Conservation (phyloP, 345 rosid genomes). For the Carallia brachiata region DNA sequence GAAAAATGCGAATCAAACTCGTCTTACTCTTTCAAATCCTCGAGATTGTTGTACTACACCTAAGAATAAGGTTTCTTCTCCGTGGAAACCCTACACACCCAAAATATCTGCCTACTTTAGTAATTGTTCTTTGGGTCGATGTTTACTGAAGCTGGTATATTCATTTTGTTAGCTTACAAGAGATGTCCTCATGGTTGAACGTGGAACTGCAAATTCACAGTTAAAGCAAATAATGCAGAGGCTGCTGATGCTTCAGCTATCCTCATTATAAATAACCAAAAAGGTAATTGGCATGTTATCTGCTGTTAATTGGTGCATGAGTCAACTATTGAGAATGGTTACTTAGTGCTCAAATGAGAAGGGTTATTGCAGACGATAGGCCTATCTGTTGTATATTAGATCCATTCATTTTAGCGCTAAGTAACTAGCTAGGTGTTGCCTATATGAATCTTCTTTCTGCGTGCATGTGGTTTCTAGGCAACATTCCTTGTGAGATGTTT, state of each 20-base stretch:
- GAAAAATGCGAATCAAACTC: constrained; percentile 80
- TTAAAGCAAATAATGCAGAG: constrained; percentile 85
- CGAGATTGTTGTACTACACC: constrained; percentile 74
- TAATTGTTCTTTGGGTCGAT: not conserved
- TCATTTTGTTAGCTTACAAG: constrained; percentile 55
- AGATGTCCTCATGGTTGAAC: constrained; percentile 83
- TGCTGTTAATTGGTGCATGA: not conserved
- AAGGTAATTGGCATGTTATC: constrained; percentile 45
- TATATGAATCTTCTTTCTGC: not conserved
- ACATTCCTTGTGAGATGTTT: not conserved
- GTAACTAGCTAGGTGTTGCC: not conserved
- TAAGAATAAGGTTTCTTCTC: constrained; percentile 56
- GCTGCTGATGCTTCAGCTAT: constrained; percentile 92
- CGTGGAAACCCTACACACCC: constrained; percentile 1
- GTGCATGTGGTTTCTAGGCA: not conserved
- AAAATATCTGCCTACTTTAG: not conserved
- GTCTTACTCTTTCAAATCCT: constrained; percentile 74
- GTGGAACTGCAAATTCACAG: constrained; percentile 90
- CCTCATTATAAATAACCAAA: constrained; percentile 83
- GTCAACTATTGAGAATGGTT: not conserved
- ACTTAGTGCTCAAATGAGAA: not conserved
- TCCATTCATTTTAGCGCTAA: not conserved
- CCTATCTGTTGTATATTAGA: not conserved
- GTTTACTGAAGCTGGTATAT: constrained; percentile 13
- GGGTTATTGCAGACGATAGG: not conserved